Evolutionary conservation across 2,329 filamentous ascomycete species (phyloP), one percentile per base, ranked within the genome.

Genomic region (Colletotrichum gigasporum): DNA sequence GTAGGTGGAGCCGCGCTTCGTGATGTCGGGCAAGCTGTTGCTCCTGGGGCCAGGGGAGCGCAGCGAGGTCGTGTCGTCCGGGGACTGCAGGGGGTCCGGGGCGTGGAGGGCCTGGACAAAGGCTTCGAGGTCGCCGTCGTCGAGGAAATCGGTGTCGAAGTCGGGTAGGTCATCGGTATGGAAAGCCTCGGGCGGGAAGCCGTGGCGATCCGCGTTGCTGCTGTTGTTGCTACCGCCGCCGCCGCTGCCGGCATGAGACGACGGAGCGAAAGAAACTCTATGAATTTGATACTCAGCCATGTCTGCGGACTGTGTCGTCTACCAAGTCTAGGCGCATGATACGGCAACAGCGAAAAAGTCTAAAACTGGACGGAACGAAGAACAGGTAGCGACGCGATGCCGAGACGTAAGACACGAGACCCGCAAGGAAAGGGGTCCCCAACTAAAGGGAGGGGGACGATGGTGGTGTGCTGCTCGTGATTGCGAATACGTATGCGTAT

Each of bases 91-190:
- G 1, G 87, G 87, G 66, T 96, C 93, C 0, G 94, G 93, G 2
- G 92, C 92, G n/a, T 88, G 86, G 8, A 97, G 85, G 7, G 95
- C 95, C 63, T 87, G 87, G 65, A 91, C 90, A 76, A 98, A 98
- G 57, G 91, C 90, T 35, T 86, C 83, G 30, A 97, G 82, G 73
- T 97, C 91, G 63, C 87, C 87, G 39, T 89, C 82, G 44, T 86
- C 79, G 70, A 96, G 83, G 74, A 97, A 97, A 60, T 96, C 89
- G 71, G 85, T 85, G 75, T 94, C 86, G 76, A 84, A 88, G 76
- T 97, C 94, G n/a, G 94, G 94, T 18, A 97, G 84, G 35, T 80
- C 81, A 14, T 84, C 83, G 65, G 85, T 82, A 76, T 96, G 91
- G 79, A 91, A 94, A 45, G 85, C 87, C 68, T 90, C 83, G 39